Evolutionary conservation across 148 eudicot species (phyloP).

Genomic region (Rhododendron kiyosumense): DNA sequence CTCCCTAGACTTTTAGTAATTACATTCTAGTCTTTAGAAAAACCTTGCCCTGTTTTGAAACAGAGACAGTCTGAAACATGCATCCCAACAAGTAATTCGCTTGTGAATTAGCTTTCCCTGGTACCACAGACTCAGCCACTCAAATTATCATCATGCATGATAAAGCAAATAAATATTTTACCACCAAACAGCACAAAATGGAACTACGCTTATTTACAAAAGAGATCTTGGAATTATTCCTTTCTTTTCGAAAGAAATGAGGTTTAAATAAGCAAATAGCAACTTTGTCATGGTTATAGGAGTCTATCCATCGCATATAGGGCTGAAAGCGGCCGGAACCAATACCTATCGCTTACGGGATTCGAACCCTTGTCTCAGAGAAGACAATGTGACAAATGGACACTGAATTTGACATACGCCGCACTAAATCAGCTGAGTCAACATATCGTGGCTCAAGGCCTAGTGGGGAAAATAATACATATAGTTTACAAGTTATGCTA

Average conservation of each 20-base stretch:
- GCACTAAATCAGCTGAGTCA: conserved; percentile 15
- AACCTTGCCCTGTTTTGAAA: neutral
- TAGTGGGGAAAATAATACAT: neutral
- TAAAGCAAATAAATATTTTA: neutral
- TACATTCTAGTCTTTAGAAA: neutral
- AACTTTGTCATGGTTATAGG: neutral
- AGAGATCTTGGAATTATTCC: neutral
- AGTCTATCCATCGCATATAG: neutral
- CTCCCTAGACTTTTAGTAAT: neutral
- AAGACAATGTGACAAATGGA: neutral
- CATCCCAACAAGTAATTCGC: neutral
- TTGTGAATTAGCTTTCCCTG: neutral
- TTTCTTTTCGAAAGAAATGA: too few species aligned
- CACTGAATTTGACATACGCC: neutral
- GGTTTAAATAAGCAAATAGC: neutral
- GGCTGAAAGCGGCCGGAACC: neutral
- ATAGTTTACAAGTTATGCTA: neutral
- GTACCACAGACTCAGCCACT: neutral
- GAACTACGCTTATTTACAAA: neutral
- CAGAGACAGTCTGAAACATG: neutral
- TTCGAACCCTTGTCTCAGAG: neutral
- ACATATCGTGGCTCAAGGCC: neutral
- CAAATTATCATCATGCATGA: neutral
- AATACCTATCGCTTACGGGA: neutral
- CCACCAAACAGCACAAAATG: neutral